Base-by-base conservation (phyloP, 345 rosid genomes). In the Syzygium aromaticum region DNA sequence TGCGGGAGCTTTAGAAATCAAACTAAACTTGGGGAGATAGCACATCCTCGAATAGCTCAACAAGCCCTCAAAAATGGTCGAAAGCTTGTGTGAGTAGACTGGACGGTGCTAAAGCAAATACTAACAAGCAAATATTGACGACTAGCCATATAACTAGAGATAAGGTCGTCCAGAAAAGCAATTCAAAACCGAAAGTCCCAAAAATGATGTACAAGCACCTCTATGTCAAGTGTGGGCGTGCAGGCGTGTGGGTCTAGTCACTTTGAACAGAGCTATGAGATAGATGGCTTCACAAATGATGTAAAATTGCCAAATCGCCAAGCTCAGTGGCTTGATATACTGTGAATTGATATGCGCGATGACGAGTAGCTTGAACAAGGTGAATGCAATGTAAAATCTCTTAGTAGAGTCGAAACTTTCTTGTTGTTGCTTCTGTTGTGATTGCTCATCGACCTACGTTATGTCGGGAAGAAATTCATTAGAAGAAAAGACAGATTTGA, bases 101-200 rank as follows among this genome's bases (percentile, higher is more conserved):
- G 0, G 6, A 25, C 25, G 13, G 25, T 25, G 14, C 28, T 27
- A 56, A 23, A 23, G 27, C 61, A 56, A 56, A 10, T 11, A 23
- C 3, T 56, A 56, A 3, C 5, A 57, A 57, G 6, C 3, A 10
- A 7, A 25, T 57, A 25, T 57, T 25, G 14, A 25, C 6, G 3
- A 57, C 6, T 0, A 4, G 2, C 6, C 28, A 57, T 11, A 57
- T 11, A 2, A 4, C 13, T 25, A 23, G 61, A 56, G n/a, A 56
- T 10, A 56, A 9, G 13, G 5, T 56, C 0, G 5, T 23, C 28
- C 14, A 57, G 2, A 57, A 7, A 25, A 57, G 28, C 15, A 57
- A 25, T 7, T 25, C 1, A 0, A 2, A 0, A 2, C 7, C 1
- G 1, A 57, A 6, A 4, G 2, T 25, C 15, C 3, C 1, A 1